Evolutionary conservation across 257 asterid species (phyloP).

Genomic region (Jacaranda mimosifolia): DNA sequence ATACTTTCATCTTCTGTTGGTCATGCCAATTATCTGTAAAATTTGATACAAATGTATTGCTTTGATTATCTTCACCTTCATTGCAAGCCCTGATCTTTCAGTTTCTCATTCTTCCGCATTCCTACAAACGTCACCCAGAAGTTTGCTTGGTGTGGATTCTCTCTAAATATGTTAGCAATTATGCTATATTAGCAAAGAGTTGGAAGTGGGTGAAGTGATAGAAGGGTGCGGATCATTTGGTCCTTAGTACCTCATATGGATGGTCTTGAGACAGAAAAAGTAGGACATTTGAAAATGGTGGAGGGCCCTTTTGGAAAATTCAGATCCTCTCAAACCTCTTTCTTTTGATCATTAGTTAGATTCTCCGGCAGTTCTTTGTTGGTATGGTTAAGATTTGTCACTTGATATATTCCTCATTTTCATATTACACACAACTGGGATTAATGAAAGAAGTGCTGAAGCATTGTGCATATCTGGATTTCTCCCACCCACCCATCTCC

Average conservation of each 20-base stretch:
- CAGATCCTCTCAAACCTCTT: background rate
- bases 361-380: background rate
- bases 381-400: background rate
- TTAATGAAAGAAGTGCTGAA: background rate
- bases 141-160: background rate
- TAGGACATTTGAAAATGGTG: background rate
- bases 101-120: background rate
- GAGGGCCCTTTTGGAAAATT: background rate
- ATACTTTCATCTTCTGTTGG: background rate
- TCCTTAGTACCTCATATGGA: background rate
- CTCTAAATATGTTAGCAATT: background rate
- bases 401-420: background rate
- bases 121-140: background rate
- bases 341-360: background rate
- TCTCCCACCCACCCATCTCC: background rate
- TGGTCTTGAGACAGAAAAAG: background rate
- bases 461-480: background rate
- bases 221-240: too few relatives aligned
- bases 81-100: background rate
- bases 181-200: too few relatives aligned
- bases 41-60: background rate
- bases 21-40: background rate
- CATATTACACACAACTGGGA: background rate
- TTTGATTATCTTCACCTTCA: background rate
- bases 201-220: background rate